A percentile compares a stretch with the other conserved stretches of the same genome.
phyloP scores from a whole-genome alignment of 768 basidiomycete genomes.

The Hebeloma cylindrosporum region DNA sequence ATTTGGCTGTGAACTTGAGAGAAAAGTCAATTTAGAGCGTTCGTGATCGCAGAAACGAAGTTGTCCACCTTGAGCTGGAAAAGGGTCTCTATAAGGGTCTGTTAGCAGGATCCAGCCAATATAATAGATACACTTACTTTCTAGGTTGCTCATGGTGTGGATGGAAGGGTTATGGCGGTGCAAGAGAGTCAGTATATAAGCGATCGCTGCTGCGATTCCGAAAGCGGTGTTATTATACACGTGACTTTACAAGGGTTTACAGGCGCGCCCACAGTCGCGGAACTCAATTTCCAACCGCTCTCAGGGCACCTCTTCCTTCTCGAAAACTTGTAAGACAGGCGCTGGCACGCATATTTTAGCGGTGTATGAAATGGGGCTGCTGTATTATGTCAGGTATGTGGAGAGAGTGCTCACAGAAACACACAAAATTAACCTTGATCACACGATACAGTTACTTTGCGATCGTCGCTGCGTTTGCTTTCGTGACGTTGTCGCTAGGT shows the following conservation, averaged over 20 bases:
- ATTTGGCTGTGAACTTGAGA: conserved; percentile 93
- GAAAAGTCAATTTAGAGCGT: conserved; percentile 9
- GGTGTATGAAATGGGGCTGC: conserved; percentile 42
- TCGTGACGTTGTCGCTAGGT: conserved; percentile 93
- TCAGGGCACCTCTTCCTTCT: too few relatives aligned
- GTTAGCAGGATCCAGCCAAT: conserved; percentile 12
- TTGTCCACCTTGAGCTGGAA: conserved; percentile 90
- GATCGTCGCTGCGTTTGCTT: conserved; percentile 74
- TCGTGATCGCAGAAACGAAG: not conserved
- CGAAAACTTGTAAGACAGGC: conserved; percentile 4
- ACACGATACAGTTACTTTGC: conserved; percentile 67
- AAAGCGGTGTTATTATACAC: too few relatives aligned
- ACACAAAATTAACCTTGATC: too few relatives aligned
- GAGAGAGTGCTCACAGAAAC: not conserved
- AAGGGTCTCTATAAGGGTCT: conserved; percentile 75
- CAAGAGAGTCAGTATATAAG: conserved; percentile 5
- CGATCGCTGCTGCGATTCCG: too few relatives aligned
- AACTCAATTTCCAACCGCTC: too few relatives aligned
- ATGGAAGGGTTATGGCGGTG: conserved; percentile 6
- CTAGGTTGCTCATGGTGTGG: conserved; percentile 73
- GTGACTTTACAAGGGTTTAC: too few relatives aligned
- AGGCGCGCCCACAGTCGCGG: too few relatives aligned
- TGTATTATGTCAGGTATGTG: conserved; percentile 62
- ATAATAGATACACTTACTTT: conserved; percentile 62
- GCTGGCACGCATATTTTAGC: conserved; percentile 8